These are phyloP conservation scores for Penicillium goetzii DNA, from an alignment of 495 filamentous ascomycete genomes.

Conservation along the genomic window DNA sequence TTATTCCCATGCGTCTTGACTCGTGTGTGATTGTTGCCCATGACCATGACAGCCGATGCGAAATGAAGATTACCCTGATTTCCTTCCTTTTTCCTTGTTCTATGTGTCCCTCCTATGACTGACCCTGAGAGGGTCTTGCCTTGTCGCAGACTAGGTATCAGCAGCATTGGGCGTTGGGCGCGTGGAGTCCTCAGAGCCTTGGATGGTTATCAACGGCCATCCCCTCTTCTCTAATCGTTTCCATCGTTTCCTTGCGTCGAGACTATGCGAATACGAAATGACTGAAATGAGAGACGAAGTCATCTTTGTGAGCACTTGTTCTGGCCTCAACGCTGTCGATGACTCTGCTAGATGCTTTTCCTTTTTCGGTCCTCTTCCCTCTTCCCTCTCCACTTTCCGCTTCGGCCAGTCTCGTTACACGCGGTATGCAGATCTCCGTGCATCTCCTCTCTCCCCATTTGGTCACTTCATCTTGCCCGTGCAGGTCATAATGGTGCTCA, in stretches of 20 bases:
- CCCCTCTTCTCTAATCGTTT: constrained; percentile 9
- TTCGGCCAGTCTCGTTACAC: constrained; percentile 16
- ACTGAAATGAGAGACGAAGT: constrained; percentile 24
- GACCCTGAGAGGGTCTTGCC: constrained; percentile 18
- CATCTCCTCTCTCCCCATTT: constrained; percentile 6
- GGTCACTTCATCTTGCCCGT: constrained; percentile 6
- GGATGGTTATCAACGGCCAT: background rate
- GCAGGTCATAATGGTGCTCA: constrained; percentile 1
- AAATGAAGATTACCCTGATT: constrained; percentile 39
- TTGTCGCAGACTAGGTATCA: constrained; percentile 24
- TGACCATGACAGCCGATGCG: constrained; percentile 48
- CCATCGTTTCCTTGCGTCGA: constrained; percentile 9
- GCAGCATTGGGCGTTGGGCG: constrained; percentile 25
- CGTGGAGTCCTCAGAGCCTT: constrained; percentile 28
- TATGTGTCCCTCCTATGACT: constrained; percentile 17
- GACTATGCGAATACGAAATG: constrained; percentile 24
- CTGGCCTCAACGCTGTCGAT: constrained; percentile 20
- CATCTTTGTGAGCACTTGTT: constrained; percentile 16
- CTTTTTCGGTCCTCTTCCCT: background rate
- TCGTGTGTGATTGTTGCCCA: constrained; percentile 43
- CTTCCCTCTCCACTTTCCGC: constrained; percentile 8
- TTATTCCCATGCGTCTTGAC: constrained; percentile 46
- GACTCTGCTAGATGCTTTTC: constrained; percentile 13
- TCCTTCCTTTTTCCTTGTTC: constrained; percentile 21
- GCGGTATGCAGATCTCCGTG: constrained; percentile 4